Evolutionary conservation across 78 protist genomes (phyloP).

Genomic region (Dictyostelium brefeldianum): DNA sequence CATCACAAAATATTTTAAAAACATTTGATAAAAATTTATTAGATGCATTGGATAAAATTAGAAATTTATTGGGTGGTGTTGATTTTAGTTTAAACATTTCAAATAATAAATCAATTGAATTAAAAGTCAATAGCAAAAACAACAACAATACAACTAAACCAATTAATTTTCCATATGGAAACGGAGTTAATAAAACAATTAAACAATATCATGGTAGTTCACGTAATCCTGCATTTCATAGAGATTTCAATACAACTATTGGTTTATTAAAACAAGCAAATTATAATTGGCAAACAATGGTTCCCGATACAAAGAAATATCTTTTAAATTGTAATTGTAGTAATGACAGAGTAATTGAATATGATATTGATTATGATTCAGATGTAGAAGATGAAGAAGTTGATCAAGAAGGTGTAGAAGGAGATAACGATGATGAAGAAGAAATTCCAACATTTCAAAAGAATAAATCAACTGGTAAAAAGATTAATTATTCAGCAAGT

Average conservation of each 20-base stretch:
- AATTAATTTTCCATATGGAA: not conserved
- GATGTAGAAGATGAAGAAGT: too few relatives aligned
- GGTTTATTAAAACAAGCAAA: not conserved
- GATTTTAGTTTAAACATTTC: not conserved
- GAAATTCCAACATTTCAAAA: too few relatives aligned
- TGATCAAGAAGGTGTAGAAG: not conserved
- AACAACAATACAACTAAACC: not conserved
- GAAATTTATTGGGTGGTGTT: not conserved
- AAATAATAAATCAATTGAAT: not conserved
- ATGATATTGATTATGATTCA: not conserved
- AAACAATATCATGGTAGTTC: not conserved
- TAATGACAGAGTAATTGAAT: not conserved
- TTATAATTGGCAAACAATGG: not conserved
- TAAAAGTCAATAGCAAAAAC: not conserved
- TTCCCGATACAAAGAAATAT: not conserved
- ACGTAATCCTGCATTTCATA: slow-evolving; percentile 1
- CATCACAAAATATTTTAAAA: not conserved
- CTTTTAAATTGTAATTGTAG: not conserved
- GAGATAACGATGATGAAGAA: not conserved
- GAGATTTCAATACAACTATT: not conserved
- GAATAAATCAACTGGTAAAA: too few relatives aligned
- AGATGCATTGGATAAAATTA: not conserved
- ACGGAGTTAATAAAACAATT: not conserved
- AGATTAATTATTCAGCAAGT: not conserved
- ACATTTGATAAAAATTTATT: not conserved